Evolutionary conservation across 2,329 filamentous ascomycete genomes (phyloP).

Genomic region (Penicillium sp.): DNA sequence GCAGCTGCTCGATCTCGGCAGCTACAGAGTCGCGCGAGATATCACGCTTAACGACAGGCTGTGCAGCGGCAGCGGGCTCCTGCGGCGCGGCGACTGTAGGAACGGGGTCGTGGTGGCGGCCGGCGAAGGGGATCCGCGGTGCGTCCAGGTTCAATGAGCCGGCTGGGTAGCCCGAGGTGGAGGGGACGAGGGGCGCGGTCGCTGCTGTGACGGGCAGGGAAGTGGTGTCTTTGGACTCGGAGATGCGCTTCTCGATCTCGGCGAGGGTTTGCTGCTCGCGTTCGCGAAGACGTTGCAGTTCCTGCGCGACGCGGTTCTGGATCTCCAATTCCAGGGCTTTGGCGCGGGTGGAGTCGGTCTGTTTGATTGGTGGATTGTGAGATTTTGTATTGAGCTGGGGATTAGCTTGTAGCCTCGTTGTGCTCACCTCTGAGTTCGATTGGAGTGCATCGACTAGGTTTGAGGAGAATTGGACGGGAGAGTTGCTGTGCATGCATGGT

Average conservation of each 20-base stretch:
- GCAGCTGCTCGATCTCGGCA: conserved; percentile 57
- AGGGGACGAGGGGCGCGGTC: conserved; percentile 22
- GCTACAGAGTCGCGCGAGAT: conserved; percentile 53
- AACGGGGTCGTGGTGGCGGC: conserved; percentile 34
- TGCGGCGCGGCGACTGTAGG: conserved; percentile 14
- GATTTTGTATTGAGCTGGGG: not conserved
- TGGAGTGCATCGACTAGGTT: conserved; percentile 80
- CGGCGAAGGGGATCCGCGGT: conserved; percentile 44
- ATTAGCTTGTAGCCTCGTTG: conserved; percentile 1
- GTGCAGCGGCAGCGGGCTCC: conserved; percentile 17
- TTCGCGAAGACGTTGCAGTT: conserved; percentile 75
- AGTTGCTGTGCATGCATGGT: conserved; percentile 32
- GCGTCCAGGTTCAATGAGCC: conserved; percentile 40
- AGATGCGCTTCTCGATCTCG: conserved; percentile 63
- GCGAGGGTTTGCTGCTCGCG: conserved; percentile 67
- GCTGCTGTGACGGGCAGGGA: conserved; percentile 27
- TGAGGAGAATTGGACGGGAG: conserved; percentile 70
- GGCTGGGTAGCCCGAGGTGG: conserved; percentile 22
- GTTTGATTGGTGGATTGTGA: conserved; percentile 1
- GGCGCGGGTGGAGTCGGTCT: conserved; percentile 87
- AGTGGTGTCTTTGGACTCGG: conserved; percentile 35
- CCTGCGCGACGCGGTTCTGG: conserved; percentile 78
- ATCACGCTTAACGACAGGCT: conserved; percentile 38
- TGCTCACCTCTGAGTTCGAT: conserved; percentile 74
- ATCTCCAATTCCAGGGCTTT: conserved; percentile 82